phyloP scores from a whole-genome alignment of 2,329 filamentous ascomycete species.

The Fusarium sp. region DNA sequence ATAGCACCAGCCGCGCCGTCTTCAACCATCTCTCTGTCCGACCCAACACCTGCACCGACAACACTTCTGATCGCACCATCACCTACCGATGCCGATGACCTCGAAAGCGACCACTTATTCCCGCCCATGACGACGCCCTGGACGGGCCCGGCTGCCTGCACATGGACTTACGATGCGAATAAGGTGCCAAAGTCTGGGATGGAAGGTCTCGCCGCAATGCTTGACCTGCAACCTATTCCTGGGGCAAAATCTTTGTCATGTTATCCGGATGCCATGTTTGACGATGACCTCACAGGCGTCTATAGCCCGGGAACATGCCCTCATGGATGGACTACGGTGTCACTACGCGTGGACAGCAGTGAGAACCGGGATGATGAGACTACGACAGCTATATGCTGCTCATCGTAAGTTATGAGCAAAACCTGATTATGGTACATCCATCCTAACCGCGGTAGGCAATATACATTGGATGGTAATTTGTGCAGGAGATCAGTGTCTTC shows the following conservation, averaged over 20 bases:
- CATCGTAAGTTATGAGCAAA: slow-evolving; percentile 54
- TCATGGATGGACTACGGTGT: slow-evolving; percentile 57
- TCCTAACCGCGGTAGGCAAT: slow-evolving; percentile 51
- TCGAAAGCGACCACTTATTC: slow-evolving; percentile 43
- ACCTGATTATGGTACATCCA: not conserved
- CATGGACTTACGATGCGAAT: slow-evolving; percentile 56
- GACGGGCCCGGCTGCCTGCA: slow-evolving; percentile 54
- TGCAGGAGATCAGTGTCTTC: slow-evolving; percentile 55
- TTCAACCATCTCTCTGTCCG: slow-evolving; percentile 27
- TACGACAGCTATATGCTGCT: slow-evolving; percentile 59
- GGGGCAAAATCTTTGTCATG: slow-evolving; percentile 56
- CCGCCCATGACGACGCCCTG: slow-evolving; percentile 57
- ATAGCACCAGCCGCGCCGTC: slow-evolving; percentile 38
- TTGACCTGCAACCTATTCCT: slow-evolving; percentile 55
- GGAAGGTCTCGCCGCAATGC: slow-evolving; percentile 53
- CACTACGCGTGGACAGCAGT: slow-evolving; percentile 50
- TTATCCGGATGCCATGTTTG: slow-evolving; percentile 59
- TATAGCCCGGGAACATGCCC: slow-evolving; percentile 58
- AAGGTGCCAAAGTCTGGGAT: slow-evolving; percentile 41
- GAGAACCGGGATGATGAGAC: slow-evolving; percentile 49
- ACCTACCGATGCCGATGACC: slow-evolving; percentile 37
- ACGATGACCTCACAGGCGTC: slow-evolving; percentile 53
- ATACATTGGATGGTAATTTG: slow-evolving; percentile 51
- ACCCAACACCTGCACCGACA: slow-evolving; percentile 34
- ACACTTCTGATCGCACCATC: slow-evolving; percentile 29